Conservation (phyloP, 345 rosid genomes). For the Rhodamnia rubescens region DNA sequence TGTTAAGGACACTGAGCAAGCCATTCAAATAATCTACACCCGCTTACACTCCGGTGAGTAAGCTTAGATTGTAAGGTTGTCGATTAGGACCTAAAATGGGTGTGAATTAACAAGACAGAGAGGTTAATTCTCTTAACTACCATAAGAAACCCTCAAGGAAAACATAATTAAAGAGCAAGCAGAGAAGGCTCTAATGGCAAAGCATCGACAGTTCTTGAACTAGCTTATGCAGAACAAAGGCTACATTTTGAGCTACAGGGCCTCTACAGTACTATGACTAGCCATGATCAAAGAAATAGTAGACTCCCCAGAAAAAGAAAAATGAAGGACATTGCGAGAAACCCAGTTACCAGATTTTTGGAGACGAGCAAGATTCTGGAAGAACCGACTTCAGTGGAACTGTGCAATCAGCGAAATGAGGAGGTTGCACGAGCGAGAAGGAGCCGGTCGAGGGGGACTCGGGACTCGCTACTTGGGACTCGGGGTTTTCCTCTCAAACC, state of each 20-base stretch:
- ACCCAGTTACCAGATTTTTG: not conserved
- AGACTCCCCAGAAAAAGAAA: not conserved
- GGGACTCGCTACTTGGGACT: not conserved
- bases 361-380: not conserved
- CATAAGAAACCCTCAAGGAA: not conserved
- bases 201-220: not conserved
- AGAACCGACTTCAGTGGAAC: not conserved
- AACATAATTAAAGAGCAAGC: not conserved
- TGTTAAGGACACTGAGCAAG: conserved; percentile 44
- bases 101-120: not conserved
- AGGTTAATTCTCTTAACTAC: not conserved
- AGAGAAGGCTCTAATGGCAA: not conserved
- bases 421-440: not conserved
- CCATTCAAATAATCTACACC: conserved; percentile 22
- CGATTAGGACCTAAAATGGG: not conserved
- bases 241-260: not conserved
- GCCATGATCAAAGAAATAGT: not conserved
- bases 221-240: not conserved
- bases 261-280: not conserved
- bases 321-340: not conserved
- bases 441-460: not conserved
- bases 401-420: not conserved
- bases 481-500: not conserved
- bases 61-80: not conserved
- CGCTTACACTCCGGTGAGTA: not conserved